A percentile compares a stretch with the other conserved stretches of the same genome.
phyloP scores from a whole-genome alignment of 1,139 yeast species.

The Zygosaccharomyces pseudobailii region DNA sequence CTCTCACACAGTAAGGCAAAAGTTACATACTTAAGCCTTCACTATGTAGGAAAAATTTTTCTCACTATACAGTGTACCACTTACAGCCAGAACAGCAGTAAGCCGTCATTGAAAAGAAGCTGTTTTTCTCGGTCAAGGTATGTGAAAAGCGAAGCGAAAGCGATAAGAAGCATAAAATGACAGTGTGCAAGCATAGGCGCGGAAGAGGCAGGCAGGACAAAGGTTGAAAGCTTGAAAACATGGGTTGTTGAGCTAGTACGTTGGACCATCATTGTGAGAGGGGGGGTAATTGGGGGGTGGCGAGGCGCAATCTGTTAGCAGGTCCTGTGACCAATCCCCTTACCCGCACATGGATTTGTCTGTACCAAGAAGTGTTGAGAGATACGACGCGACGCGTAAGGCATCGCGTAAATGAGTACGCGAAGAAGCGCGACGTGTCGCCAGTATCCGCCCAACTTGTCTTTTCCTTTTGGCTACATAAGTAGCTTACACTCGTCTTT shows the following conservation, averaged over 20 bases:
- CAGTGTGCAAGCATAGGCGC: neutral
- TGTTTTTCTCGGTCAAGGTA: slow-evolving; percentile 5
- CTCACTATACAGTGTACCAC: slow-evolving; percentile 5
- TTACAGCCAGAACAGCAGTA: slow-evolving; percentile 1
- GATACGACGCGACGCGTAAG: neutral
- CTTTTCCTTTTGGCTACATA: neutral
- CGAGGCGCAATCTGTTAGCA: neutral
- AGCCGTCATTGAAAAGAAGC: slow-evolving; percentile 1
- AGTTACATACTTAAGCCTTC: slow-evolving; percentile 5
- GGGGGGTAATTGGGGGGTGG: neutral
- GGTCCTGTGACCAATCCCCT: too few species aligned
- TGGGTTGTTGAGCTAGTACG: neutral
- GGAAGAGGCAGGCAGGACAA: neutral
- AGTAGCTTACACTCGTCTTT: neutral
- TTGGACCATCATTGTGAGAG: neutral
- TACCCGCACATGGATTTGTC: too few species aligned
- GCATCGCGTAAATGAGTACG: neutral
- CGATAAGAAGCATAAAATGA: neutral
- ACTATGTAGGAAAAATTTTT: slow-evolving; percentile 4
- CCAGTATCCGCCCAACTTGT: too few species aligned
- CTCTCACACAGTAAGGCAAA: neutral
- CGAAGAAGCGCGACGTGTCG: too few species aligned
- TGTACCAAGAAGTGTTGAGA: too few species aligned
- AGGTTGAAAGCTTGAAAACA: neutral
- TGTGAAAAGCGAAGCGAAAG: slow-evolving; percentile 2